Percentiles rank a stretch among this genome's conserved stretches.
Conservation (phyloP, 1,284 basidiomycete genomes). For the Sphaerobolus stellatus region DNA sequence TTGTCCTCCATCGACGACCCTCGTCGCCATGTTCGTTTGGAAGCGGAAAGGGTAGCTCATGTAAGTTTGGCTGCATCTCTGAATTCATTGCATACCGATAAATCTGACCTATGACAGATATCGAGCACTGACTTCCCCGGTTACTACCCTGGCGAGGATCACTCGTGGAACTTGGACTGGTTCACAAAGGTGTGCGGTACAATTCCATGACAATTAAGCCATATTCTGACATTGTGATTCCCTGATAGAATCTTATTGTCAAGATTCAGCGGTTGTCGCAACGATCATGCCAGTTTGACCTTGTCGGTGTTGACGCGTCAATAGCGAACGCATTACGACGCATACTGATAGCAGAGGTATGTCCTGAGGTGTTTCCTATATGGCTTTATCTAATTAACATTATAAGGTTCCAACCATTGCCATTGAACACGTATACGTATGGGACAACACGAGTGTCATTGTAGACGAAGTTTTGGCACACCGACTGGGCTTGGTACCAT, state of each 20-base stretch:
- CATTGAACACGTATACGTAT: slow-evolving; percentile 93
- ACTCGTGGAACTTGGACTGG: slow-evolving; percentile 75
- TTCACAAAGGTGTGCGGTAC: slow-evolving; percentile 69
- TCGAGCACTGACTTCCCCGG: slow-evolving; percentile 87
- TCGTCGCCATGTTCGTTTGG: too few relatives aligned
- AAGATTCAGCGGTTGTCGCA: slow-evolving; percentile 78
- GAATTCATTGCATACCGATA: too few relatives aligned
- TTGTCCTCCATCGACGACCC: too few relatives aligned
- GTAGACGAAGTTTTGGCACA: slow-evolving; percentile 94
- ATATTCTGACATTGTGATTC: background rate
- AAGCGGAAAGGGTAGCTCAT: too few relatives aligned
- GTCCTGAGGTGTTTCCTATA: slow-evolving; percentile 19
- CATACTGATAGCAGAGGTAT: slow-evolving; percentile 91
- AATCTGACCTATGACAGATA: too few relatives aligned
- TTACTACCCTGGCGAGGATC: slow-evolving; percentile 79
- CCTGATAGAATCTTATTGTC: slow-evolving; percentile 71
- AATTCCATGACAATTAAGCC: slow-evolving; percentile 27
- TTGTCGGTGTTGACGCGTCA: slow-evolving; percentile 94
- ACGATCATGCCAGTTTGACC: slow-evolving; percentile 88
- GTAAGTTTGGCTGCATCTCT: too few relatives aligned
- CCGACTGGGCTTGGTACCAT: slow-evolving; percentile 85
- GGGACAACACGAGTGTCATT: slow-evolving; percentile 94
- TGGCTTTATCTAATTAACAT: slow-evolving; percentile 4
- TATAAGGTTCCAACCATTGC: slow-evolving; percentile 84
- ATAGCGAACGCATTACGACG: slow-evolving; percentile 94